Conservation (phyloP, 805 yeast genomes). For the Suhomyces sp. region DNA sequence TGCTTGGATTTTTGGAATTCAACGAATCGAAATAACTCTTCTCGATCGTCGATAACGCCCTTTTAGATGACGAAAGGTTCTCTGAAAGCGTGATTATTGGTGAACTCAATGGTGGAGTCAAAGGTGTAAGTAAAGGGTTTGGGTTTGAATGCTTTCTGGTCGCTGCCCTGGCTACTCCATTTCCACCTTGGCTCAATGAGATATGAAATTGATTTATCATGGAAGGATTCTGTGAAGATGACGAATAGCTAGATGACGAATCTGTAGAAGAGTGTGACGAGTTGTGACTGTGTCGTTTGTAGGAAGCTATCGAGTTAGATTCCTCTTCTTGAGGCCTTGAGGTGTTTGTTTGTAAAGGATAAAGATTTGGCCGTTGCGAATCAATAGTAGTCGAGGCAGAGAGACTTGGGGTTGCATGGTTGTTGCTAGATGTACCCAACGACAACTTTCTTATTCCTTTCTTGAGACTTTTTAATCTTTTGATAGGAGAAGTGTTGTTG, state of each 20-base stretch:
- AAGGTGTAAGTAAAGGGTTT: slow-evolving; percentile 21
- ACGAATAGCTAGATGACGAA: slow-evolving; percentile 6
- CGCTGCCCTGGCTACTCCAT: slow-evolving; percentile 2
- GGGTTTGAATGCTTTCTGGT: slow-evolving; percentile 19
- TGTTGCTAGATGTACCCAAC: slow-evolving; percentile 9
- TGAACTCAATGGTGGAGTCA: slow-evolving; percentile 33
- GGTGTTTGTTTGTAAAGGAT: slow-evolving; percentile 12
- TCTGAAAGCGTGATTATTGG: slow-evolving; percentile 41
- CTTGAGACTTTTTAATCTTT: slow-evolving; percentile 35
- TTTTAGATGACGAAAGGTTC: slow-evolving; percentile 26
- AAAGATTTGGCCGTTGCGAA: slow-evolving; percentile 9
- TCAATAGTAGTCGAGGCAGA: neutral
- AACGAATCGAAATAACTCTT: slow-evolving; percentile 33
- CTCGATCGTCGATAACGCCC: slow-evolving; percentile 28
- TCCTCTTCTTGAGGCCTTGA: neutral
- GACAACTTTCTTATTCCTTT: slow-evolving; percentile 39
- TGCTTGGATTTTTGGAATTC: slow-evolving; percentile 6
- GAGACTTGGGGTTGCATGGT: neutral
- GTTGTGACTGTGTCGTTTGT: slow-evolving; percentile 7
- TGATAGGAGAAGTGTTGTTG: slow-evolving; percentile 26
- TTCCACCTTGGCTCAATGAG: neutral
- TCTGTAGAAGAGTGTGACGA: slow-evolving; percentile 12
- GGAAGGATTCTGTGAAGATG: slow-evolving; percentile 11
- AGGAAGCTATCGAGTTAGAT: neutral
- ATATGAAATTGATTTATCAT: neutral